Evolutionary conservation across 768 basidiomycete species (phyloP), one percentile per base, ranked within the genome.

Genomic region (Termitomyces sp.): DNA sequence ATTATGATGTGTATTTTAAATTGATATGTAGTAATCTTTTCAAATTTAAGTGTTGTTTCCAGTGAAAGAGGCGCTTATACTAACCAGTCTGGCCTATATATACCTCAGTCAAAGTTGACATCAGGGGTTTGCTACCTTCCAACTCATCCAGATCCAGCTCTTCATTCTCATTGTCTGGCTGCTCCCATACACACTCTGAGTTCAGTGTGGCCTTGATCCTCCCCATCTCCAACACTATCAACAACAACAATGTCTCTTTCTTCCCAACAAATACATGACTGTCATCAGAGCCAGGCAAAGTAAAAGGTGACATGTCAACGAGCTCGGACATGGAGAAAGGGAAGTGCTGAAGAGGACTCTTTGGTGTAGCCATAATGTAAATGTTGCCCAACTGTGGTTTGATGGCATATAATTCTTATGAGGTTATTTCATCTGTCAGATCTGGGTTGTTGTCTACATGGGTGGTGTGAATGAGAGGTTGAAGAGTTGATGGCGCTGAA

Each of bases 321-420:
- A 99, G 82, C 67, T 98, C 90, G 2, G 91, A 76, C 83, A 98
- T 92, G 49, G 94, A 86, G 60, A 97, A 82, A 1, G 94, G 93
- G 59, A 99, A 88, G 47, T 89, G 91, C 64, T 94, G 87, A 42
- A 98, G 79, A 2, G 88, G 83, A 48, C 79, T 80, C 14, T 78
- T 77, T 1, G 86, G 84, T 0, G 83, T 80, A 6, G 84, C 72
- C 74, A 92, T 86, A 58, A 97, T 84, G 68, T 90, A 98, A 61
- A 98, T 91, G 65, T 93, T 88, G 7, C 96, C 96, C 5, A 89
- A 88, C 75, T 94, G 90, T 0, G 96, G 96, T 66, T 98, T 96
- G 51, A 98, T 90, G 58, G 98, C 87, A 72, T 96, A 98, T 43
- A 88, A 81, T 67, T 93, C 91, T 63, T 84, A 81, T 27, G 73